phyloP scores from a whole-genome alignment of 1,139 yeast species.

The Yamadazyma spencermartinsiae region DNA sequence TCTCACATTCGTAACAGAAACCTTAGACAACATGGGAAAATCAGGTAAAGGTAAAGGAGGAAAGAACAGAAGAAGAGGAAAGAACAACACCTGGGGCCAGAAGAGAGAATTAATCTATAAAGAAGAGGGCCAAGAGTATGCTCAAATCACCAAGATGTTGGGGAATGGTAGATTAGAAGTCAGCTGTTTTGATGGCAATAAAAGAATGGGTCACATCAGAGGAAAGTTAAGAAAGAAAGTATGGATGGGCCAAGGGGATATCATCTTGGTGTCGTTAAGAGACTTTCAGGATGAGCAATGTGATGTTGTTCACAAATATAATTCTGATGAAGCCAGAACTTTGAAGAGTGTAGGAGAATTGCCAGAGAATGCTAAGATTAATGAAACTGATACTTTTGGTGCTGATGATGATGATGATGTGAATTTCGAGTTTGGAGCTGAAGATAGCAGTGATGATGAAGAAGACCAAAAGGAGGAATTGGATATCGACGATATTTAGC shows the following conservation, averaged over 20 bases:
- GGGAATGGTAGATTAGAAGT: conserved; percentile 98
- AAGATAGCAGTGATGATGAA: conserved; percentile 75
- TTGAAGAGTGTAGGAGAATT: conserved; percentile 95
- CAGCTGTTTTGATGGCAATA: conserved; percentile 87
- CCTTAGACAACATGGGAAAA: conserved; percentile 40
- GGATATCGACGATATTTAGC: conserved; percentile 77
- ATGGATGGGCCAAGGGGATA: conserved; percentile 99
- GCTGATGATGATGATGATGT: conserved; percentile 97
- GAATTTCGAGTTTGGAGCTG: conserved; percentile 98
- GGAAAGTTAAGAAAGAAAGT: conserved; percentile 99
- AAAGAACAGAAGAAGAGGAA: conserved; percentile 97
- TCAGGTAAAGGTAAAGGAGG: conserved; percentile 62
- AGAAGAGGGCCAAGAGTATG: conserved; percentile 98
- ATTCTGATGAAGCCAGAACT: conserved; percentile 97
- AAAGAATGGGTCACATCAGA: conserved; percentile 96
- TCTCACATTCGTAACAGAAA: no score
- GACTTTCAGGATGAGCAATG: conserved; percentile 98
- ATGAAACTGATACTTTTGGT: conserved; percentile 96
- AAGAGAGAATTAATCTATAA: conserved; percentile 90
- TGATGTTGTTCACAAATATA: conserved; percentile 96
- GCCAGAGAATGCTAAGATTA: conserved; percentile 94
- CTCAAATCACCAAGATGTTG: conserved; percentile 96
- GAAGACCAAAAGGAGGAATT: conserved; percentile 64
- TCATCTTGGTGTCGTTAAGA: conserved; percentile 90
- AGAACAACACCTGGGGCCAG: conserved; percentile 88